phyloP scores from a whole-genome alignment of 768 basidiomycete species.

The Boletus edulis region DNA sequence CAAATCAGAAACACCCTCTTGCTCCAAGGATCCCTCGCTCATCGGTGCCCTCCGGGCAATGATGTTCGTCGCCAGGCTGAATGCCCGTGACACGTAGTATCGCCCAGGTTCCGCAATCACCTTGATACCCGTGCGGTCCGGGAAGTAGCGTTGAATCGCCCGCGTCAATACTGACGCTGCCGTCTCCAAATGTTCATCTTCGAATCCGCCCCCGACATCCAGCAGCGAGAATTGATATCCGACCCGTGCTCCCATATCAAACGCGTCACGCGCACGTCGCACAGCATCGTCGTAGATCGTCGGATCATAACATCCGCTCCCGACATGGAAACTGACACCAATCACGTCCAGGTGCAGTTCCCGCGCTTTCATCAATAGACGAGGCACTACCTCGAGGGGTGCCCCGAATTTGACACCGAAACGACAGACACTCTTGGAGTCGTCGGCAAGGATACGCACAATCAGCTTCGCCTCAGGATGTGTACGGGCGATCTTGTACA shows the following conservation, averaged over 20 bases:
- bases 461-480: slow-evolving; percentile 85
- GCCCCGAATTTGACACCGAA: slow-evolving; percentile 98
- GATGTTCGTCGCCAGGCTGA: slow-evolving; percentile 89
- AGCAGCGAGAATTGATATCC: slow-evolving; percentile 84
- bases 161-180: slow-evolving; percentile 68
- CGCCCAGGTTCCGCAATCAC: slow-evolving; percentile 96
- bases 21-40: slow-evolving; percentile 28
- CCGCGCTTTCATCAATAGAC: slow-evolving; percentile 73
- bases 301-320: slow-evolving; percentile 94
- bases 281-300: slow-evolving; percentile 88
- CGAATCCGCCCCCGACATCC: slow-evolving; percentile 97
- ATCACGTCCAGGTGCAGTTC: slow-evolving; percentile 82
- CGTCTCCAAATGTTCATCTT: slow-evolving; percentile 78
- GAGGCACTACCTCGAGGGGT: slow-evolving; percentile 73
- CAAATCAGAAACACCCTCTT: slow-evolving; percentile 12
- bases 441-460: slow-evolving; percentile 96
- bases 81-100: slow-evolving; percentile 90
- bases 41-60: slow-evolving; percentile 81
- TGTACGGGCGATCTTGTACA: slow-evolving; percentile 84
- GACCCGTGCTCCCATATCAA: slow-evolving; percentile 78
- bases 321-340: slow-evolving; percentile 97
- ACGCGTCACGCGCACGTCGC: slow-evolving; percentile 74
- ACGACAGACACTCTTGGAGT: slow-evolving; percentile 90
- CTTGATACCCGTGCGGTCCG: slow-evolving; percentile 60
- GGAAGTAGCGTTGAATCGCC: slow-evolving; percentile 80